A percentile compares a stretch with the other conserved stretches of the same genome.
These are phyloP conservation scores for Phytophthora ohioensis DNA, from an alignment of 352 stramenopile species.

Conservation along the genomic window DNA sequence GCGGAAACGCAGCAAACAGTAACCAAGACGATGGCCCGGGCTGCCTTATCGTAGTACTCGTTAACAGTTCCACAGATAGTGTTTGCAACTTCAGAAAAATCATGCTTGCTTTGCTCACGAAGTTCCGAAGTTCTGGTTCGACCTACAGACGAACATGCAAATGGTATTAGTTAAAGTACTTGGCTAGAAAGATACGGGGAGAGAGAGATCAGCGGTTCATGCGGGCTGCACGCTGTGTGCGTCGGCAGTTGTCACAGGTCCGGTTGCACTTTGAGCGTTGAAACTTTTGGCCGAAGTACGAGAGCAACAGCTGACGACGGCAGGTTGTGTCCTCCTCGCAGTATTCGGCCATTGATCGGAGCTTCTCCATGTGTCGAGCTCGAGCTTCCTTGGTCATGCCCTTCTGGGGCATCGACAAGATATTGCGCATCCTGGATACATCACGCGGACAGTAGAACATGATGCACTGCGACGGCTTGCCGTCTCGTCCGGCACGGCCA, in stretches of 20 bases:
- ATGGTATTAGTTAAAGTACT: slow-evolving; percentile 12
- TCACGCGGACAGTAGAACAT: slow-evolving; percentile 92
- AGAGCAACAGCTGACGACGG: slow-evolving; percentile 75
- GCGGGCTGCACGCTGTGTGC: slow-evolving; percentile 44
- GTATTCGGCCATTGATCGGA: slow-evolving; percentile 81
- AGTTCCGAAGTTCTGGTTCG: neutral
- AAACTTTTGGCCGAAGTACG: slow-evolving; percentile 86
- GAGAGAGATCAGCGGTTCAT: slow-evolving; percentile 23
- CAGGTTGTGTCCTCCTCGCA: slow-evolving; percentile 81
- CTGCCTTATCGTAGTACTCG: too few species aligned
- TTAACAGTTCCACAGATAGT: too few species aligned
- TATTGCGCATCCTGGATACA: slow-evolving; percentile 83
- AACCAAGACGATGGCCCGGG: too few species aligned
- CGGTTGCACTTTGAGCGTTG: slow-evolving; percentile 64
- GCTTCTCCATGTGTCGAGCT: slow-evolving; percentile 80
- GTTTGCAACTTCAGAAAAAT: too few species aligned
- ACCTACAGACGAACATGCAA: slow-evolving; percentile 17
- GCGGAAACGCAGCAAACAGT: too few species aligned
- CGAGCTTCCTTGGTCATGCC: slow-evolving; percentile 80
- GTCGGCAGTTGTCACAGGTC: slow-evolving; percentile 75
- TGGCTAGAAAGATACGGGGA: neutral
- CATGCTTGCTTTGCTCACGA: slow-evolving; percentile 4
- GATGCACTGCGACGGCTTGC: slow-evolving; percentile 91
- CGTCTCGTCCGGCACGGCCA: slow-evolving; percentile 96
- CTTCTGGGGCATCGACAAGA: slow-evolving; percentile 82